phyloP scores from a whole-genome alignment of 306 rosid species.

The Gleditsia sinensis region DNA sequence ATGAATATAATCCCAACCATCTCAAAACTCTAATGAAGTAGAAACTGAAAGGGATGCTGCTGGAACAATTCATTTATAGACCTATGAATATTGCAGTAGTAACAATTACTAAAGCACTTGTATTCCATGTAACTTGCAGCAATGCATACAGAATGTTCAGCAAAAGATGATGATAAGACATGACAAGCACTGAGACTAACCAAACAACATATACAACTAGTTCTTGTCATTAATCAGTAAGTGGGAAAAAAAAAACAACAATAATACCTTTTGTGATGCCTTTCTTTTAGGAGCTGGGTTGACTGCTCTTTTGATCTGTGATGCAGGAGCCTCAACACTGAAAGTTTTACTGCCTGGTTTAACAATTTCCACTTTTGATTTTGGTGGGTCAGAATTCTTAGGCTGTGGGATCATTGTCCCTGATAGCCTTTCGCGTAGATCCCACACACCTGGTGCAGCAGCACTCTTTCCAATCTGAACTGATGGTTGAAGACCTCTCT shows the following conservation, averaged over 20 bases:
- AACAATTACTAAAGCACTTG: conserved; percentile 5
- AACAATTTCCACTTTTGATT: conserved; percentile 40
- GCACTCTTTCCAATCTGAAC: conserved; percentile 59
- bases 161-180: background rate
- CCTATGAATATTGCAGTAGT: background rate
- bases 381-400: conserved; percentile 48
- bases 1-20: background rate
- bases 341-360: conserved; percentile 45
- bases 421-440: conserved; percentile 74
- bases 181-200: background rate
- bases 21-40: background rate
- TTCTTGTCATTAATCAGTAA: background rate
- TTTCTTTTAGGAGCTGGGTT: conserved; percentile 50
- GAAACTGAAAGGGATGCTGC: background rate
- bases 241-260: background rate
- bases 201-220: background rate
- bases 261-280: conserved; percentile 54
- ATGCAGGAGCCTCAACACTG: conserved; percentile 41
- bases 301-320: conserved; percentile 42
- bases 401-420: conserved; percentile 60
- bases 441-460: conserved; percentile 49
- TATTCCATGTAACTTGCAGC: background rate
- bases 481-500: conserved; percentile 58
- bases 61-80: background rate
- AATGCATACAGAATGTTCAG: background rate